Evolutionary conservation across 2,329 filamentous ascomycete species (phyloP), one percentile per base, ranked within the genome.

Genomic region (Penicillium sp.): DNA sequence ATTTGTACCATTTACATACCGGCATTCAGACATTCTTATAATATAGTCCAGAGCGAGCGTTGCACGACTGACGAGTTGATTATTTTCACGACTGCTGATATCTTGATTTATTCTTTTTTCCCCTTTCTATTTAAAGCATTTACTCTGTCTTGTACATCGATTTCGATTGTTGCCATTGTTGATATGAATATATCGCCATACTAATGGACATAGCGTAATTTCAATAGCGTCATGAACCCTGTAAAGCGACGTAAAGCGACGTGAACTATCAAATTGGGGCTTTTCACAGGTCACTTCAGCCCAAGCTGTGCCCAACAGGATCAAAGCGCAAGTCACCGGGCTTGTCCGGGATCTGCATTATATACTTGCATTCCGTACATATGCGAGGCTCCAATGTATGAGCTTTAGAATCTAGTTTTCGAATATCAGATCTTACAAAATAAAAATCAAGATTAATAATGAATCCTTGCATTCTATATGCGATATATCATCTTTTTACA

Each of bases 261-360:
- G 31, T 52, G 39, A 35, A 29, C 35, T 34, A 34, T 40, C 16
- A 45, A 10, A 26, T 50, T 20, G 6, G 5, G 20, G 7, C 16
- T 22, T 39, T 18, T 39, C 47, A 54, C 39, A 47, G 35, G 44
- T 59, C 24, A 35, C 14, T 16, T 43, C 48, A 44, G 57, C 57
- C 59, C 49, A 60, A 59, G 31, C n/a, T 13, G 45, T 60, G 57
- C 59, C 61, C 52, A 53, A 53, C 45, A 48, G 39, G 53, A 60
- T 60, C 61, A 53, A 57, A 58, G 61, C 60, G 61, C 49, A 46
- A 58, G 59, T 63, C 59, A 60, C 46, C 44, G 32, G 53, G 55
- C 37, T 45, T 43, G 37, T 20, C 38, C 35, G 35, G 45, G 45
- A 60, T 60, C 57, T 62, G 55, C 55, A 39, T 7, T 16, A 34